Percentiles rank a stretch among this genome's conserved stretches.
Conservation (phyloP, 2,329 filamentous ascomycete species). For the Microsporum ferrugineum region DNA sequence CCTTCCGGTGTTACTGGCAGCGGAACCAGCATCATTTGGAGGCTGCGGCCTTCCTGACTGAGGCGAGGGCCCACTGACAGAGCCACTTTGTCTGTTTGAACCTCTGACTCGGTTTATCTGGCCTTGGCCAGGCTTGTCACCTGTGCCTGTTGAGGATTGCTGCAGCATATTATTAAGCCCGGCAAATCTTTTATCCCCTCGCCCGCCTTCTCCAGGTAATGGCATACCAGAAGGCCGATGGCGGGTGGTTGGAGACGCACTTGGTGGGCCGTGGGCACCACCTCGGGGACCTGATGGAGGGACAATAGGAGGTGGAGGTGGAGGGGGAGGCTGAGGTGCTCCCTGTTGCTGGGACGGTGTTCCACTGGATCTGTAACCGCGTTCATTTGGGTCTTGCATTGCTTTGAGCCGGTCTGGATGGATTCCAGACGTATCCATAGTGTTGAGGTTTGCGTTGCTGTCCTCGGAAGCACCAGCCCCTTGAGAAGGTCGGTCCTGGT, state of each 20-base stretch:
- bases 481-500: conserved; percentile 19
- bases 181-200: conserved; percentile 38
- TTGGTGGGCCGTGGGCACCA: conserved; percentile 25
- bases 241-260: conserved; percentile 26
- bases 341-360: conserved; percentile 15
- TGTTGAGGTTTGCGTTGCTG: conserved; percentile 25
- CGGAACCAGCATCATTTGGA: conserved; percentile 21
- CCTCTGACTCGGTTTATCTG: conserved; percentile 32
- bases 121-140: conserved; percentile 25
- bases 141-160: conserved; percentile 27
- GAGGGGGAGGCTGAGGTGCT: conserved; percentile 10
- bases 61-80: conserved; percentile 23
- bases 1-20: conserved; percentile 12
- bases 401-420: conserved; percentile 45
- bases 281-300: conserved; percentile 34
- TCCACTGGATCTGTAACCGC: not conserved
- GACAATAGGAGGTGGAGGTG: conserved; percentile 20
- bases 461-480: conserved; percentile 5
- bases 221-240: conserved; percentile 29
- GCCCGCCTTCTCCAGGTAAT: conserved; percentile 28
- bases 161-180: conserved; percentile 39
- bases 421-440: conserved; percentile 35
- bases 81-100: conserved; percentile 24
- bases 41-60: conserved; percentile 25
- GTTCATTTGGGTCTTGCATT: conserved; percentile 23